Conservation (phyloP, 208 protist genomes). For the Acanthamoeba sp. region DNA sequence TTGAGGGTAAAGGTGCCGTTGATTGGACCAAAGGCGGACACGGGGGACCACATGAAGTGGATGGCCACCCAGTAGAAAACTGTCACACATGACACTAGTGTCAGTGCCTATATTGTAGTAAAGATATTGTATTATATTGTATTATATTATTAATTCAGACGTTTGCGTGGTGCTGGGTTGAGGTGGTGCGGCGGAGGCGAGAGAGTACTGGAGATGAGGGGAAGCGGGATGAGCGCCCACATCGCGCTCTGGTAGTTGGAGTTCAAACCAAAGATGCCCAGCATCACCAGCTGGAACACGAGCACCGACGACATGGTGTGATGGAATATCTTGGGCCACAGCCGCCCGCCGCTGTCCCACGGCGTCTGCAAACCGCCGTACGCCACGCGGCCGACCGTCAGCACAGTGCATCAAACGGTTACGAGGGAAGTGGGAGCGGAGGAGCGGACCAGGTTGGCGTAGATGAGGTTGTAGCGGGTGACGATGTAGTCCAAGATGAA, state of each 20-base stretch:
- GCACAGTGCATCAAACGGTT: not conserved
- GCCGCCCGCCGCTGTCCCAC: conserved; percentile 53
- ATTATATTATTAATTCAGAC: no score
- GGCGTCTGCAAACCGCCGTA: not conserved
- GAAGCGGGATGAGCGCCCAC: conserved; percentile 46
- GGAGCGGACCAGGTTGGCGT: conserved; percentile 6
- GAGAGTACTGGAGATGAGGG: conserved; percentile 13
- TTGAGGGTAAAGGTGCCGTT: conserved; percentile 59
- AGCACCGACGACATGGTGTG: conserved; percentile 63
- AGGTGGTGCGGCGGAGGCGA: no score
- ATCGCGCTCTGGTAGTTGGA: conserved; percentile 49
- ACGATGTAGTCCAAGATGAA: conserved; percentile 50
- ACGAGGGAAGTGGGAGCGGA: no score
- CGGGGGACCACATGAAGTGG: conserved; percentile 50
- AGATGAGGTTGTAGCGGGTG: conserved; percentile 70
- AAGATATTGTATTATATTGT: no score
- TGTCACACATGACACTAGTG: not conserved
- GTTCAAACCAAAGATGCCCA: conserved; percentile 58
- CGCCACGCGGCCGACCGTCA: no score
- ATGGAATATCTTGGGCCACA: conserved; percentile 62
- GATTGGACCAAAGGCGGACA: conserved; percentile 38
- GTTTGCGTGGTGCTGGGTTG: no score
- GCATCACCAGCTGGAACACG: conserved; percentile 61
- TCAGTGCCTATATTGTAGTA: no score
- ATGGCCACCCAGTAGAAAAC: conserved; percentile 32